phyloP scores from a whole-genome alignment of 768 basidiomycete genomes.

The Gloeopeniophorella convolvens region DNA sequence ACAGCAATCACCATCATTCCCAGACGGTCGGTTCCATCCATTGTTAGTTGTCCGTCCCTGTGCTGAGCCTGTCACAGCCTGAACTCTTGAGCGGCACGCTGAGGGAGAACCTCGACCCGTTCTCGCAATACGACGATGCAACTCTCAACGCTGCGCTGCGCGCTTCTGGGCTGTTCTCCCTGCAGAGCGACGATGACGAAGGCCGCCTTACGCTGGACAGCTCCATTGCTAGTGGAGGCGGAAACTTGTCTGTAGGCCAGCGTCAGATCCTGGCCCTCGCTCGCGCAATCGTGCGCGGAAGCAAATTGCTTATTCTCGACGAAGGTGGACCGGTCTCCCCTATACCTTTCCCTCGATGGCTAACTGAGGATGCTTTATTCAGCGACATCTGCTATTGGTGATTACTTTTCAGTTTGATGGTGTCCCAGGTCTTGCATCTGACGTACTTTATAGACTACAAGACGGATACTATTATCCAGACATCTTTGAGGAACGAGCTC shows the following conservation, averaged over 20 bases:
- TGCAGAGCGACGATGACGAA: conserved; percentile 33
- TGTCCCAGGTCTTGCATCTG: too few species aligned
- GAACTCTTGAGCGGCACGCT: conserved; percentile 49
- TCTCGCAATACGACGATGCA: conserved; percentile 45
- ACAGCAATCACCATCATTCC: conserved; percentile 52
- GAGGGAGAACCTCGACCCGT: conserved; percentile 52
- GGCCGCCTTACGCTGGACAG: conserved; percentile 38
- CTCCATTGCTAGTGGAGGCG: conserved; percentile 36
- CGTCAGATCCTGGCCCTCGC: conserved; percentile 53
- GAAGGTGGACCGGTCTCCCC: too few species aligned
- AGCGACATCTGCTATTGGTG: conserved; percentile 31
- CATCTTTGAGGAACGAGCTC: conserved; percentile 41
- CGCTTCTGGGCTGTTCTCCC: conserved; percentile 37
- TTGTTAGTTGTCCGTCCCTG: neutral
- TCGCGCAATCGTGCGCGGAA: too few species aligned
- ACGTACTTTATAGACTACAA: too few species aligned
- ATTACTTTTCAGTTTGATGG: too few species aligned
- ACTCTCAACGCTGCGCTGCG: conserved; percentile 42
- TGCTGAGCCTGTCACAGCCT: conserved; percentile 30
- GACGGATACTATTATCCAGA: conserved; percentile 50
- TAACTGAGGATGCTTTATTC: too few species aligned
- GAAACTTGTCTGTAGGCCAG: conserved; percentile 47
- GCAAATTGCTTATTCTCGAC: conserved; percentile 50
- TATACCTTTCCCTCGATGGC: too few species aligned
- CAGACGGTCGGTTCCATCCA: conserved; percentile 37